A percentile compares a stretch with the other conserved stretches of the same genome.
phyloP scores from a whole-genome alignment of 2,329 filamentous ascomycete genomes.

The Dothistroma septosporum region DNA sequence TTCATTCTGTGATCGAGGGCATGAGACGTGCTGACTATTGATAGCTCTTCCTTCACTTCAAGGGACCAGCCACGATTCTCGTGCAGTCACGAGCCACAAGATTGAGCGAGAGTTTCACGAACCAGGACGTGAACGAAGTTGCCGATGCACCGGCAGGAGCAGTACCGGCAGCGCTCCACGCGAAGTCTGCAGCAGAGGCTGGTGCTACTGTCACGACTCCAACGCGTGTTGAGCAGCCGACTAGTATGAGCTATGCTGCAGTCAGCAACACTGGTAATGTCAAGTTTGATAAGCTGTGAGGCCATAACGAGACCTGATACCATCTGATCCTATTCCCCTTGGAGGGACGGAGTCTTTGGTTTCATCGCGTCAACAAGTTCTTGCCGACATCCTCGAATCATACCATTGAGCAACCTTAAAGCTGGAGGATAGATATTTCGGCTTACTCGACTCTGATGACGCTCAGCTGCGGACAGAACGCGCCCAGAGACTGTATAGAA shows the following conservation, averaged over 20 bases:
- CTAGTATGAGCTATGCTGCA: conserved; percentile 34
- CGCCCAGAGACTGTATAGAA: too few relatives aligned
- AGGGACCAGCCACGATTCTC: conserved; percentile 78
- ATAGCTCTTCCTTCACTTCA: conserved; percentile 79
- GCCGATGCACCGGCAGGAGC: conserved; percentile 74
- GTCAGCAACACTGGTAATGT: conserved; percentile 33
- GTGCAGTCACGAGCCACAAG: conserved; percentile 82
- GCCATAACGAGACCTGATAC: too few relatives aligned
- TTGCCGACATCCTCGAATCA: too few relatives aligned
- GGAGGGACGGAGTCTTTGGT: too few relatives aligned
- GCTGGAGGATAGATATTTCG: too few relatives aligned
- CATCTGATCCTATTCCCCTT: too few relatives aligned
- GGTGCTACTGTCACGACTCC: conserved; percentile 22
- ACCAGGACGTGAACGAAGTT: conserved; percentile 81
- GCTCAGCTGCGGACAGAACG: too few relatives aligned
- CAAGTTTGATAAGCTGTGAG: conserved; percentile 26
- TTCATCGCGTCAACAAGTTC: too few relatives aligned
- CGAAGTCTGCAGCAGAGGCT: conserved; percentile 30
- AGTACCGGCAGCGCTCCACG: conserved; percentile 54
- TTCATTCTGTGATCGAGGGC: not conserved
- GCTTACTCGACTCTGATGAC: too few relatives aligned
- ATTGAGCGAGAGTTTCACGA: conserved; percentile 71
- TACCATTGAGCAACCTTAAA: too few relatives aligned
- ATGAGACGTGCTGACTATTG: conserved; percentile 1
- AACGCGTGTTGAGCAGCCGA: conserved; percentile 22